Evolutionary conservation across 257 asterid species (phyloP), one percentile per base, ranked within the genome.

Genomic region (Marsdenia floribunda): DNA sequence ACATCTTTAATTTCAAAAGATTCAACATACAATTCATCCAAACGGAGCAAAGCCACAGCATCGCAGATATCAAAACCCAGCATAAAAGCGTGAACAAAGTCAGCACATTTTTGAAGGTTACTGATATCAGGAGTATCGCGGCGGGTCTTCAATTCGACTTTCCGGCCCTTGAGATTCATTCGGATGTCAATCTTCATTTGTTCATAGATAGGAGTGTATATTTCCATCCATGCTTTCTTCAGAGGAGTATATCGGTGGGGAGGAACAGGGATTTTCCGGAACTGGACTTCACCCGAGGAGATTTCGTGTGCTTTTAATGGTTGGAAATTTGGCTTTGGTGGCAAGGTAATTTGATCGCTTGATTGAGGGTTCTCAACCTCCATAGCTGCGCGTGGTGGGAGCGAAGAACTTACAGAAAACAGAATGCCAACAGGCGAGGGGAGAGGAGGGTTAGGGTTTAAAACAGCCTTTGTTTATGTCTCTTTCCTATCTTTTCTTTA

Each of bases 1-100:
- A 93, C 98, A 59, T 93, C 98, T 88, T 93, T 93, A 33, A 91
- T 91, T 83, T 93, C 98, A 6, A 93, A 93, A 0, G 97, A 89
- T 67, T 93, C 97, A 1, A 89, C 91, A 61, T 86, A 91, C 33
- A 93, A 86, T 81, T 91, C 98, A 65, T 93, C 98, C 85, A 93
- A 50, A 4, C 98, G 88, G 33, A 93, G 90, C 84, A 93, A 19
- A 9, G 97, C 87, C 8, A 87, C 87, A 0, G 95, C 95, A 46
- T 93, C 98, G 18, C 82, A 68, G 0, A 87, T 75, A 13, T 93
- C 98, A 66, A 93, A 91, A 3, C 98, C 98, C 0, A 93, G 89
- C 90, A 82, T 85, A 82, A 93, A 93, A 1, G 97, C 97, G 84
- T 93, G 98, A 24, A 88, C 93, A n/a, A 93, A 91, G 57, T 93